Evolutionary conservation across 2,329 filamentous ascomycete genomes (phyloP).

Genomic region (Stagonosporopsis tanaceti): DNA sequence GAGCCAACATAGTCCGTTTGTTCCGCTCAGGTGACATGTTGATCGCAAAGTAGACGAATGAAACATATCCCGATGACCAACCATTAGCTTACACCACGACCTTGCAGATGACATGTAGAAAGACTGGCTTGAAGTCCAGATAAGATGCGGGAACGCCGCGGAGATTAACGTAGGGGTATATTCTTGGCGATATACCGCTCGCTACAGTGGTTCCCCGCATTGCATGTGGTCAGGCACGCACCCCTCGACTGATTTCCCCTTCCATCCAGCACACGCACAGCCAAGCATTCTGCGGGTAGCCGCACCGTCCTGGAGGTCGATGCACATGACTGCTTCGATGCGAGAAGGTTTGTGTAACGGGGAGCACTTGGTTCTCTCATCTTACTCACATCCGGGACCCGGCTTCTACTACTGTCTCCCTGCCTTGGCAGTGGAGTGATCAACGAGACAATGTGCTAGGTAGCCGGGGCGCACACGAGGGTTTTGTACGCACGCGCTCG

Average conservation of each 20-base stretch:
- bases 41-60: constrained; percentile 13
- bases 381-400: neutral
- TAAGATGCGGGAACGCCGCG: constrained; percentile 10
- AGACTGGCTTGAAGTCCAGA: constrained; percentile 1
- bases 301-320: neutral
- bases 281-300: constrained; percentile 17
- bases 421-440: neutral
- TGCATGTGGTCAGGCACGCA: constrained; percentile 14
- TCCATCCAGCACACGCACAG: constrained; percentile 1
- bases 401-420: neutral
- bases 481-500: constrained; percentile 9
- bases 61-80: constrained; percentile 12
- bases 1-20: constrained; percentile 66
- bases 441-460: neutral
- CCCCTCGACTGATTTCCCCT: constrained; percentile 1
- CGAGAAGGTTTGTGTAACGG: neutral
- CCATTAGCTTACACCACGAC: neutral
- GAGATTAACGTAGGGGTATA: constrained; percentile 4
- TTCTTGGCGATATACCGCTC: neutral
- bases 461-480: neutral
- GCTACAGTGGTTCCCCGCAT: constrained; percentile 4
- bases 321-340: neutral
- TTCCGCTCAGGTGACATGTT: neutral
- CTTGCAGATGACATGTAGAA: constrained; percentile 2
- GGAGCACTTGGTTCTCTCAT: neutral